Percentiles rank a stretch among this genome's conserved stretches.
Conservation (phyloP, 2,329 filamentous ascomycete genomes). For the Oidium heveae region DNA sequence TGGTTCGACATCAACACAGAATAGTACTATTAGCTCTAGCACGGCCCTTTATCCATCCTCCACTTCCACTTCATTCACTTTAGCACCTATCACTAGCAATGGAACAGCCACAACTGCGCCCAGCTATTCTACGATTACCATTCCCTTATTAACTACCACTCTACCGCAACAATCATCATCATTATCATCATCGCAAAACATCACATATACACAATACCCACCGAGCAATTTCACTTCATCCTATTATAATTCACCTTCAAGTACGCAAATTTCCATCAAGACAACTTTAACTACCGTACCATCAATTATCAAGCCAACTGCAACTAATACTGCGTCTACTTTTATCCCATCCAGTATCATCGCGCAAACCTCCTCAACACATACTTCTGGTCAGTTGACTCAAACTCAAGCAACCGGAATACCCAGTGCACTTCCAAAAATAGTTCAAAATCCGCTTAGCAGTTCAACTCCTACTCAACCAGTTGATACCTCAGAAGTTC, state of each 20-base stretch:
- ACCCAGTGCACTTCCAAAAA: slow-evolving; percentile 7
- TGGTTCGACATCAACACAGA: neutral
- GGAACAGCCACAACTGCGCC: neutral
- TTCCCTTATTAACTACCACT: neutral
- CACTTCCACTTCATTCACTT: neutral
- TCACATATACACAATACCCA: neutral
- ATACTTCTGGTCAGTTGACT: slow-evolving; percentile 3
- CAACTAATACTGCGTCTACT: slow-evolving; percentile 8
- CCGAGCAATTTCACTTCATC: neutral
- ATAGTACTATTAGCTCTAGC: neutral
- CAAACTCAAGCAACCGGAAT: slow-evolving; percentile 9
- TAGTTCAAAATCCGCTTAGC: slow-evolving; percentile 10
- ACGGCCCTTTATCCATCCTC: neutral
- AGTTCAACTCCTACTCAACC: slow-evolving; percentile 6
- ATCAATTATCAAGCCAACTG: slow-evolving; percentile 6
- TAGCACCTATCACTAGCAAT: neutral
- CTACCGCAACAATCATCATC: neutral
- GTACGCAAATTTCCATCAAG: slow-evolving; percentile 51
- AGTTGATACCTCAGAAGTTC: slow-evolving; percentile 43
- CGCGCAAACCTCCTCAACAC: slow-evolving; percentile 6
- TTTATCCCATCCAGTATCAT: slow-evolving; percentile 11
- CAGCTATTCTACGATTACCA: neutral
- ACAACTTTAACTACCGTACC: neutral
- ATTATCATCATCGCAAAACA: neutral
- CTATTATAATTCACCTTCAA: slow-evolving; percentile 7